A percentile compares a stretch with the other conserved stretches of the same genome.
Conservation (phyloP, 768 basidiomycete genomes). For the Boletus reticulatus region DNA sequence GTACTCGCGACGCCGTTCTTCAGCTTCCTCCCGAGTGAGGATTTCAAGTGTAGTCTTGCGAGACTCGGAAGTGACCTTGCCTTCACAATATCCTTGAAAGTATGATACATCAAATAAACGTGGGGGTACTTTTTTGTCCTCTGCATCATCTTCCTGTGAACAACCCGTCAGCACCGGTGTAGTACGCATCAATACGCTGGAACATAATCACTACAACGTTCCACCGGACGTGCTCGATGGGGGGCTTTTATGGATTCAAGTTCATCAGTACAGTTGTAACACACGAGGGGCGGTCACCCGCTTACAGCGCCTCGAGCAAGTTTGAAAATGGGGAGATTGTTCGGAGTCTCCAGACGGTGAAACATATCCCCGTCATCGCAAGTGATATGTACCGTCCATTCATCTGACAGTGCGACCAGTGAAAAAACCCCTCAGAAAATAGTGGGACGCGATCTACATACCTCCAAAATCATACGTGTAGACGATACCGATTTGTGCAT, state of each 20-base stretch:
- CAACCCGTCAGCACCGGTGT: not conserved
- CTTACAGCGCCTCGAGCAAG: constrained; percentile 24
- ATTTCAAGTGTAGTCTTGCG: constrained; percentile 23
- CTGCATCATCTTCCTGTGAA: constrained; percentile 21
- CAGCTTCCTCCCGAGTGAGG: constrained; percentile 19
- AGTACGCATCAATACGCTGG: not conserved
- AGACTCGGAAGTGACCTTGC: constrained; percentile 20
- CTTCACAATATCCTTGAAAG: constrained; percentile 25
- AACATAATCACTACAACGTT: constrained; percentile 1
- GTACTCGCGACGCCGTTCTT: constrained; percentile 2
- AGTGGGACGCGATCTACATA: not conserved
- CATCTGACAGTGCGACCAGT: constrained; percentile 7
- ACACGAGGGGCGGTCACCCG: not conserved
- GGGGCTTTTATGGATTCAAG: constrained; percentile 10
- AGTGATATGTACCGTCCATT: constrained; percentile 29
- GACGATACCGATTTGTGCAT: constrained; percentile 20
- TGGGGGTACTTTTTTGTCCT: constrained; percentile 20
- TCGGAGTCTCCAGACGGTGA: constrained; percentile 7
- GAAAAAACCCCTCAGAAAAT: not conserved
- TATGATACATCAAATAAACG: constrained; percentile 20
- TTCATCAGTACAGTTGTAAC: not conserved
- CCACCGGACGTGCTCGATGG: constrained; percentile 18
- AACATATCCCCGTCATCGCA: constrained; percentile 14
- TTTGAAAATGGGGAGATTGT: constrained; percentile 18
- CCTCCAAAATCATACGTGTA: constrained; percentile 25